Evolutionary conservation across 305 asterid genomes (phyloP), one percentile per base, ranked within the genome.

Genomic region (Fraxinus floribunda): DNA sequence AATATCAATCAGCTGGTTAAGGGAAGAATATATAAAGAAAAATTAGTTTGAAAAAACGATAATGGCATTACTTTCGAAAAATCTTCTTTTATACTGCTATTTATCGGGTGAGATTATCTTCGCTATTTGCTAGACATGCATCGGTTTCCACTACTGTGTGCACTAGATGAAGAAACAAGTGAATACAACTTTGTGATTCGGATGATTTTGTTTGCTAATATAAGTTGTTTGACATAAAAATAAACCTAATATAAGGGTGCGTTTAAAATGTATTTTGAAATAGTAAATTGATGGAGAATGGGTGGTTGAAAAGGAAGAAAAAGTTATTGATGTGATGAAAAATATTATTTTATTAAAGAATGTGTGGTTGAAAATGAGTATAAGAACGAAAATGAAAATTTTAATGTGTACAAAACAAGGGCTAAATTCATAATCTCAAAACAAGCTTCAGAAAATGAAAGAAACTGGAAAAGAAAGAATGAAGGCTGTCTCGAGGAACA

Each of bases 1-100:
- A 66, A 55, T 84, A 38, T 85, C 75, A 78, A 77, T 57, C 74
- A 39, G 82, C 71, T 84, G 72, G 71, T 64, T 46, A 82, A 76
- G 60, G 16, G 34, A 32, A 83, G 76, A 84, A 49, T 7, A 79
- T 24, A 76, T 22, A n/a, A 36, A 32, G 66, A 15, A 82, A 73
- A 60, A 8, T 57, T 24, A 20, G 71, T 77, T 57, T 52, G 34
- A 71, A 81, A 79, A 36, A 82, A 79, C 15, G 38, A 80, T 70
- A 15, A 30, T 1, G 10, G 70, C 8, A 22, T 22, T 26, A 44
- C 15, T 71, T 20, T 57, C 36, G 13, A 36, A 16, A 49, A n/a
- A n/a, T 35, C 52, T 7, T 35, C 77, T 80, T 41, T 34, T 55
- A n/a, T 30, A 73, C 39, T 76, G 55, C 39, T 29, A 76, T 38